A percentile compares a stretch with the other conserved stretches of the same genome.
These are phyloP conservation scores for Cyclocybe aegerita DNA, from an alignment of 768 basidiomycete genomes.

Conservation along the genomic window DNA sequence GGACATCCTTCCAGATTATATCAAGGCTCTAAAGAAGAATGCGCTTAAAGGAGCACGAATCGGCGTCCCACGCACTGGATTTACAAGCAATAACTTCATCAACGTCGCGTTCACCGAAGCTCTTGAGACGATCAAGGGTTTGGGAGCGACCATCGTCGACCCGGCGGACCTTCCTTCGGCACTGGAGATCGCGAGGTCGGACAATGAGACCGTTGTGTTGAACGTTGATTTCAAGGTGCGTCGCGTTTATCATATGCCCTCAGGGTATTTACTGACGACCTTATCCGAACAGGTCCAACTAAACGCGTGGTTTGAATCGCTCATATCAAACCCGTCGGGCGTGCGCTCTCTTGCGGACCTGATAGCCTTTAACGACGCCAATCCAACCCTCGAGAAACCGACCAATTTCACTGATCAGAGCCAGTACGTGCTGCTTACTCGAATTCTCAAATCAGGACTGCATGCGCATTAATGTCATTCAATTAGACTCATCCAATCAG, in stretches of 20 bases:
- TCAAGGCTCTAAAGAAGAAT: conserved; percentile 45
- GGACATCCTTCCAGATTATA: conserved; percentile 50
- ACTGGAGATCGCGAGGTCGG: conserved; percentile 44
- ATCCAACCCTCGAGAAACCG: conserved; percentile 50
- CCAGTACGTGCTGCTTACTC: conserved; percentile 22
- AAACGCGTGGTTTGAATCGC: conserved; percentile 42
- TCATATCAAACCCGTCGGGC: conserved; percentile 54
- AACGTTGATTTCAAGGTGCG: conserved; percentile 58
- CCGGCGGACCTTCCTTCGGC: conserved; percentile 61
- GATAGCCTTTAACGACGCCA: conserved; percentile 54
- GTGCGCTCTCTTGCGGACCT: conserved; percentile 55
- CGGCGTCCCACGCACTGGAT: conserved; percentile 48
- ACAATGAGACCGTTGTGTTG: conserved; percentile 57
- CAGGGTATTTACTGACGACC: background rate
- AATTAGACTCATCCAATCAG: conserved; percentile 33
- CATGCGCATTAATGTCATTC: background rate
- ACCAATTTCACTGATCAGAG: conserved; percentile 36
- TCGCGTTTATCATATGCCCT: background rate
- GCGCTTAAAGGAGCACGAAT: conserved; percentile 52
- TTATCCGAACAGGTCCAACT: conserved; percentile 45
- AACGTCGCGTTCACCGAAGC: conserved; percentile 39
- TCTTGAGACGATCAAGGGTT: conserved; percentile 30
- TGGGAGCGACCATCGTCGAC: conserved; percentile 58
- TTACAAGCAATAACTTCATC: conserved; percentile 33
- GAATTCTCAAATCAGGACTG: background rate